Percentiles rank a stretch among this genome's conserved stretches.
Evolutionary conservation across 2,329 filamentous ascomycete species (phyloP).

Genomic region (Penicillium verrucosum): DNA sequence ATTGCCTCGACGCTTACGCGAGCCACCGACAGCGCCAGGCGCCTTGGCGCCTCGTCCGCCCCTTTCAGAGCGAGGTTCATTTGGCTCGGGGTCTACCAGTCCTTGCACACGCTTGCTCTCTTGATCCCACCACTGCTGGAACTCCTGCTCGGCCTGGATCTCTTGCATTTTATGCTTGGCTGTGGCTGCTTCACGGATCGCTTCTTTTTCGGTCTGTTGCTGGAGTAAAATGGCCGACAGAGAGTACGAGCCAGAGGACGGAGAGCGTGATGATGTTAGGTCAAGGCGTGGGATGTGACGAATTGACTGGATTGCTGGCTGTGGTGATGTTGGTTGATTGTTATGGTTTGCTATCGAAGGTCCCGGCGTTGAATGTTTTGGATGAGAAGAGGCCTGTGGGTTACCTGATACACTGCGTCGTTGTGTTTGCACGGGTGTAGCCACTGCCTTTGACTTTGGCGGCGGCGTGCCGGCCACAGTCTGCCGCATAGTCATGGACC

Average conservation of each 20-base stretch:
- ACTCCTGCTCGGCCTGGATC: conserved; percentile 95
- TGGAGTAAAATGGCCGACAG: conserved; percentile 86
- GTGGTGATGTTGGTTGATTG: conserved; percentile 24
- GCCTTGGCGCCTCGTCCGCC: conserved; percentile 17
- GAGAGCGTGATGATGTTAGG: conserved; percentile 39
- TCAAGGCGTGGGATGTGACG: conserved; percentile 50
- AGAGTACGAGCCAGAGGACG: conserved; percentile 65
- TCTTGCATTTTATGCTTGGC: conserved; percentile 88
- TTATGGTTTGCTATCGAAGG: conserved; percentile 32
- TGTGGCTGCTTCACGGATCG: conserved; percentile 70
- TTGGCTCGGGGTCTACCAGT: conserved; percentile 25
- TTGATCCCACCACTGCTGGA: conserved; percentile 64
- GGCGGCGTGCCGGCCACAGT: conserved; percentile 52
- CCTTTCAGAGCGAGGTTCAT: conserved; percentile 14
- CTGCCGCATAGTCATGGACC: conserved; percentile 60
- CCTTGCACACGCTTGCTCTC: conserved; percentile 39
- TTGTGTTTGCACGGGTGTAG: conserved; percentile 49
- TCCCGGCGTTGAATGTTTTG: conserved; percentile 19
- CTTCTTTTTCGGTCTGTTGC: conserved; percentile 79
- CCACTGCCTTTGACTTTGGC: conserved; percentile 23
- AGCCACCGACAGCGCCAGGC: conserved; percentile 4
- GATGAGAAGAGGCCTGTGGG: conserved; percentile 11
- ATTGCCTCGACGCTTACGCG: conserved; percentile 21
- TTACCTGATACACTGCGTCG: conserved; percentile 31
- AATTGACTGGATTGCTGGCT: conserved; percentile 39